A percentile compares a stretch with the other conserved stretches of the same genome.
Conservation (phyloP, 1,139 yeast species). For the Saccharomycopsis hybrid region DNA sequence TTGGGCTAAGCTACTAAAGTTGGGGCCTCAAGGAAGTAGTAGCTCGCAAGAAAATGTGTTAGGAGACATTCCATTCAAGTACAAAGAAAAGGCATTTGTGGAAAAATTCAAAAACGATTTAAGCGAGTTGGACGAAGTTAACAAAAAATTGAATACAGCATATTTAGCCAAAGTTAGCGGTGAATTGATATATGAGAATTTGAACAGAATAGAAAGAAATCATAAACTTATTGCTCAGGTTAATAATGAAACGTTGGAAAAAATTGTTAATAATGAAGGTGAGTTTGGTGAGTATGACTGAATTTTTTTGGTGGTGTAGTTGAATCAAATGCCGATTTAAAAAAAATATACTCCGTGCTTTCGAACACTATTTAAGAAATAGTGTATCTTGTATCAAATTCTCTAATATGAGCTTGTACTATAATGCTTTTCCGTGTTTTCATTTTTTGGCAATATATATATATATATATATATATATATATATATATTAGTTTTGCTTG, state of each 20-base stretch:
- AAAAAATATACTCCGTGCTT: too few relatives aligned
- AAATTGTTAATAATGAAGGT: conserved; percentile 17
- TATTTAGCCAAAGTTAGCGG: conserved; percentile 5
- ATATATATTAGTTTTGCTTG: too few relatives aligned
- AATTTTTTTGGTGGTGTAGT: too few relatives aligned
- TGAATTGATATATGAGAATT: conserved; percentile 15
- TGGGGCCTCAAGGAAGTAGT: not conserved
- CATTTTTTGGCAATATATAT: too few relatives aligned
- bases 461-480: too few relatives aligned
- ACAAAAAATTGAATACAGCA: conserved; percentile 8
- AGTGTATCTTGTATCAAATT: too few relatives aligned
- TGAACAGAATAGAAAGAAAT: conserved; percentile 13
- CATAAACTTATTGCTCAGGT: conserved; percentile 6
- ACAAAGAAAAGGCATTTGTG: conserved; percentile 11
- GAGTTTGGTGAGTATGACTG: conserved; percentile 12
- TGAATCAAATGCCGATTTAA: too few relatives aligned
- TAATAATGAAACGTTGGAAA: conserved; percentile 16
- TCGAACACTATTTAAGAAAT: too few relatives aligned
- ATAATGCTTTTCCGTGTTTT: too few relatives aligned
- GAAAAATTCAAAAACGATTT: conserved; percentile 19
- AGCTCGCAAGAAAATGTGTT: not conserved
- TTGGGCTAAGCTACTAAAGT: conserved; percentile 19
- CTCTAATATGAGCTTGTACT: too few relatives aligned
- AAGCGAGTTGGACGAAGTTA: conserved; percentile 18
- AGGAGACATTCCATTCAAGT: not conserved